Percentiles rank a stretch among this genome's conserved stretches.
Evolutionary conservation across 306 rosid species (phyloP).

Genomic region (Canavalia gladiata): DNA sequence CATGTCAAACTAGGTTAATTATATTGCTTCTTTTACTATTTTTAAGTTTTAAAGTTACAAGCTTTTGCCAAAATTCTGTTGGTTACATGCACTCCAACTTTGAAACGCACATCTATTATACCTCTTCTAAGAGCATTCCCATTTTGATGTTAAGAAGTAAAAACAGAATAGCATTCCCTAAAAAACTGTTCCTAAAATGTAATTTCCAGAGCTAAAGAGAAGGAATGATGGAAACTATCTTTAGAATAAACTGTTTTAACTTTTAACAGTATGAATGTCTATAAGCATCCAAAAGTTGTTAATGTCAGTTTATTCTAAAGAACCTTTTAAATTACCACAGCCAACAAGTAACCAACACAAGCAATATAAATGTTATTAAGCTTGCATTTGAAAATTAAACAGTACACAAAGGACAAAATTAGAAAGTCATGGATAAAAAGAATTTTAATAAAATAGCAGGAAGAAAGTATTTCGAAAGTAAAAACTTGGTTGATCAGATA

Average conservation of each 20-base stretch:
- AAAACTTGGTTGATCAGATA: background rate
- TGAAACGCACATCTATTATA: conserved; percentile 14
- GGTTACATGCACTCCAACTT: conserved; percentile 28
- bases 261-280: background rate
- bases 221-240: background rate
- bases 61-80: conserved; percentile 18
- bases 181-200: conserved; percentile 18
- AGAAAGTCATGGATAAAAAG: background rate
- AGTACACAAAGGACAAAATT: background rate
- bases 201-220: conserved; percentile 33
- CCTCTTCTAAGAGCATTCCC: background rate
- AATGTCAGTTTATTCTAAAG: conserved; percentile 3
- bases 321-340: conserved; percentile 10
- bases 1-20: conserved; percentile 7
- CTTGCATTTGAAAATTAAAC: conserved; percentile 2
- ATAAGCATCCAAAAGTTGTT: background rate
- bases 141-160: conserved; percentile 11
- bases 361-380: background rate
- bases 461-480: background rate
- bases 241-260: background rate
- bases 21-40: conserved; percentile 25
- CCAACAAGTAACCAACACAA: conserved; percentile 20
- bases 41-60: conserved; percentile 12
- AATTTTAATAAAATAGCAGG: background rate
- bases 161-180: conserved; percentile 1